A percentile compares a stretch with the other conserved stretches of the same genome.
Conservation (phyloP, 495 filamentous ascomycete genomes). For the Trichoderma erinaceum region DNA sequence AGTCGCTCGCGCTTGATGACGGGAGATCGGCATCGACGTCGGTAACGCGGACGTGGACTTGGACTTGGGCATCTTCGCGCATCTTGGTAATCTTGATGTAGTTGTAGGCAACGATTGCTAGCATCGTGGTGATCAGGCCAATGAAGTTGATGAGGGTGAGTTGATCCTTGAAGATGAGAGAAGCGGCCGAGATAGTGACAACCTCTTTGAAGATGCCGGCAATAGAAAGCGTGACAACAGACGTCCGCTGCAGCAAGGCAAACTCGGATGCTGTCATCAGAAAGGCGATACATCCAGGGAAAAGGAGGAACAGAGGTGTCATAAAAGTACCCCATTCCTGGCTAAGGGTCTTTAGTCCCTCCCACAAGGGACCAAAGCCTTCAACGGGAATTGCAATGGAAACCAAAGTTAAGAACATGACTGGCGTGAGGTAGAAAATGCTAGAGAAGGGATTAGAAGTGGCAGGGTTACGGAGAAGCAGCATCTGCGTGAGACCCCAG, state of each 20-base stretch:
- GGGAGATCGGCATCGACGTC: slow-evolving; percentile 13
- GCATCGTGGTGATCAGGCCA: slow-evolving; percentile 82
- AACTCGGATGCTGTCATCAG: slow-evolving; percentile 97
- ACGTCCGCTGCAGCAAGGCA: slow-evolving; percentile 87
- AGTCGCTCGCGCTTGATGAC: slow-evolving; percentile 23
- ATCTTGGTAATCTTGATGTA: slow-evolving; percentile 91
- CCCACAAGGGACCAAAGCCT: slow-evolving; percentile 58
- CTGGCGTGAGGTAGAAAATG: slow-evolving; percentile 91
- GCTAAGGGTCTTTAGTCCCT: slow-evolving; percentile 56
- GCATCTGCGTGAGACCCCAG: slow-evolving; percentile 94
- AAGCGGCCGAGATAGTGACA: slow-evolving; percentile 87
- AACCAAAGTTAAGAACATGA: slow-evolving; percentile 87
- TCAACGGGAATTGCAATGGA: slow-evolving; percentile 81
- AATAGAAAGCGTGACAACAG: slow-evolving; percentile 91
- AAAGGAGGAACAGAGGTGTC: slow-evolving; percentile 64
- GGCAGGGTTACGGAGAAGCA: slow-evolving; percentile 88
- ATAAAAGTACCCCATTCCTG: slow-evolving; percentile 55
- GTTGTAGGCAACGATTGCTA: slow-evolving; percentile 83
- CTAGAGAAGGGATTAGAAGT: slow-evolving; percentile 95
- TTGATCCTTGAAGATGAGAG: slow-evolving; percentile 80
- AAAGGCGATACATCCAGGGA: slow-evolving; percentile 88
- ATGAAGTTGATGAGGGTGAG: slow-evolving; percentile 85
- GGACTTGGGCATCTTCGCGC: slow-evolving; percentile 59
- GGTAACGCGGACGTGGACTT: slow-evolving; percentile 31
- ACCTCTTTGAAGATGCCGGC: slow-evolving; percentile 99